Evolutionary conservation across 2,329 filamentous ascomycete species (phyloP), one percentile per base, ranked within the genome.

Genomic region (Pleoardoris graminearum): DNA sequence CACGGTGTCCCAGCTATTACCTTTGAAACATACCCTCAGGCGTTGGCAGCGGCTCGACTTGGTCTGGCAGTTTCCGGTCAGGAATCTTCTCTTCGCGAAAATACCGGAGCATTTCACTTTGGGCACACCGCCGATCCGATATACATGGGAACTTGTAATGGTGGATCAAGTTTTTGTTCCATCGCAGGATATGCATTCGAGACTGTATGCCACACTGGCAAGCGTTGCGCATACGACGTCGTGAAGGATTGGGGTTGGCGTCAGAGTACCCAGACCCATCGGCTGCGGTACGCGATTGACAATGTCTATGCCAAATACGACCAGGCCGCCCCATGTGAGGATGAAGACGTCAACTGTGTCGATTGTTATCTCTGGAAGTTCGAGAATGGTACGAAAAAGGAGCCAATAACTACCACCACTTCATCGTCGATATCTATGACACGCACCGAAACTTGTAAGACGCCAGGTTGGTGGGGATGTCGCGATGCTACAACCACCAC

Each of bases 401-500:
- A 63, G 27, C 53, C 63, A 1, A 35, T 54, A 4, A 66, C 50
- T 10, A 42, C 50, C 5, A 35, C 54, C 5, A 66, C 62, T 7
- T 66, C 62, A 14, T 61, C 61, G 4, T 60, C 65, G 30, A 60
- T 65, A 11, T 62, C 67, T 2, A 52, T 63, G 43, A 72, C 68
- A 6, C 55, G 70, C 38, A 72, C 69, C 1, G 68, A 67, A 48
- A 72, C 70, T 3, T 72, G 70, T 48, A 68, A 71, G 46, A 72
- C 70, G 1, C 70, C 70, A 17, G 70, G 70, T 1, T 72, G 70
- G 70, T 72, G 70, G 70, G 70, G 70, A 16, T 72, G 70, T 30
- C 59, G 63, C 1, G 71, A 74, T 51, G 57, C 61, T n/a, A 73
- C 66, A 3, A 60, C 64, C 10, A 66, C 67, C 46, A 60, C 65